Evolutionary conservation across 129 eudicot genomes (phyloP).

Genomic region (Kitagawia praeruptora): DNA sequence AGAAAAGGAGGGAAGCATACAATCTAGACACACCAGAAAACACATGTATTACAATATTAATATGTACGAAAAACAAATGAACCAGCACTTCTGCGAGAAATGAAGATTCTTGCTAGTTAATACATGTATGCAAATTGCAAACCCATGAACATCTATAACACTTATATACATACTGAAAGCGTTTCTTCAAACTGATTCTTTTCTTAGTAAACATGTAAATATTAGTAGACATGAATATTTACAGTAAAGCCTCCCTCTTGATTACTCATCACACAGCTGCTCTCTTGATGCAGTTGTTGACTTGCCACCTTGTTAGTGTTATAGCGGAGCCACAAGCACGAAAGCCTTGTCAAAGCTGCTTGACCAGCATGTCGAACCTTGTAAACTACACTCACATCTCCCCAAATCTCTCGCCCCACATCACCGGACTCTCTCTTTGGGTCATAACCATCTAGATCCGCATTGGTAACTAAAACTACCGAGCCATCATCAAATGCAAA

Average conservation of each 20-base stretch:
- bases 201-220: neutral
- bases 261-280: slow-evolving; percentile 7
- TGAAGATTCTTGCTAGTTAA: neutral
- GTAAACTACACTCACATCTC: slow-evolving; percentile 35
- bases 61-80: neutral
- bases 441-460: slow-evolving; percentile 59
- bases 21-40: no score
- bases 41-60: neutral
- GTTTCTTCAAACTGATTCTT: neutral
- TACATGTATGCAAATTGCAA: neutral
- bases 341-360: slow-evolving; percentile 45
- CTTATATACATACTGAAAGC: neutral
- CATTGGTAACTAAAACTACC: slow-evolving; percentile 44
- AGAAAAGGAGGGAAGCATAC: no score
- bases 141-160: neutral
- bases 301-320: slow-evolving; percentile 15
- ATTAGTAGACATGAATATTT: slow-evolving; percentile 5
- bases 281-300: slow-evolving; percentile 12
- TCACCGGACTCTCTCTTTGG: slow-evolving; percentile 6
- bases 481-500: slow-evolving; percentile 58
- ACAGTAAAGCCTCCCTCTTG: slow-evolving; percentile 7
- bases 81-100: neutral
- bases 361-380: slow-evolving; percentile 38
- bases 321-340: slow-evolving; percentile 39
- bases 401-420: slow-evolving; percentile 18